Conservation (phyloP, 2,329 filamentous ascomycete genomes). For the Fusarium sacchari region DNA sequence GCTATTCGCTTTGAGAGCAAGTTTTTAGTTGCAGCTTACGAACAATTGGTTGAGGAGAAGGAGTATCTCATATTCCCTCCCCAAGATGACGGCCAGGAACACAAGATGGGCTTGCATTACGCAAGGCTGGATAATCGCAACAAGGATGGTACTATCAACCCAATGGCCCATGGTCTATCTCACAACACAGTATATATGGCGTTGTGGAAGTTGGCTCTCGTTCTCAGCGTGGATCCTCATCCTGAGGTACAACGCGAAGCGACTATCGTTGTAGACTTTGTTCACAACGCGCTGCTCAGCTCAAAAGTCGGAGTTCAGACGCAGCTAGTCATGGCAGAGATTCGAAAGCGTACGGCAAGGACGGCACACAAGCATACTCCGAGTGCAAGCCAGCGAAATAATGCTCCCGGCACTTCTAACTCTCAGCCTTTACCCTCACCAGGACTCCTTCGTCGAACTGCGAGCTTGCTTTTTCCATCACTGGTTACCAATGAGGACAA, state of each 20-base stretch:
- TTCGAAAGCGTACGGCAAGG: conserved; percentile 63
- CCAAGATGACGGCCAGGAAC: conserved; percentile 64
- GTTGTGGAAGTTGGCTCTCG: conserved; percentile 92
- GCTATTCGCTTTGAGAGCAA: conserved; percentile 90
- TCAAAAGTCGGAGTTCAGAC: conserved; percentile 79
- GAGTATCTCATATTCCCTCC: conserved; percentile 70
- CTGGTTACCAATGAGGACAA: conserved; percentile 63
- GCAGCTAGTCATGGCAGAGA: conserved; percentile 78
- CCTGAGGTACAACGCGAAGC: conserved; percentile 91
- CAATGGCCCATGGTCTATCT: conserved; percentile 69
- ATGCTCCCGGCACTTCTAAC: conserved; percentile 50
- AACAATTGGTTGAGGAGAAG: conserved; percentile 87
- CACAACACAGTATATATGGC: conserved; percentile 92
- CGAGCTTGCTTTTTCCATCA: conserved; percentile 70
- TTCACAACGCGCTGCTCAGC: conserved; percentile 80
- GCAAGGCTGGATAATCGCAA: conserved; percentile 65
- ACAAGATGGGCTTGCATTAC: conserved; percentile 72
- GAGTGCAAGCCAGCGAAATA: conserved; percentile 56
- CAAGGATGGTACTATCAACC: conserved; percentile 67
- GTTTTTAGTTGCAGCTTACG: conserved; percentile 90
- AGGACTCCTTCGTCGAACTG: conserved; percentile 70
- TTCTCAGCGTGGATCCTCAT: conserved; percentile 92
- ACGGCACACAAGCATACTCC: conserved; percentile 57
- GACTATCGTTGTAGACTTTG: conserved; percentile 83
- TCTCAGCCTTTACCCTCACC: conserved; percentile 62